A percentile compares a stretch with the other conserved stretches of the same genome.
These are phyloP conservation scores for Artemisia princeps DNA, from an alignment of 140 eudicot genomes.

Conservation along the genomic window DNA sequence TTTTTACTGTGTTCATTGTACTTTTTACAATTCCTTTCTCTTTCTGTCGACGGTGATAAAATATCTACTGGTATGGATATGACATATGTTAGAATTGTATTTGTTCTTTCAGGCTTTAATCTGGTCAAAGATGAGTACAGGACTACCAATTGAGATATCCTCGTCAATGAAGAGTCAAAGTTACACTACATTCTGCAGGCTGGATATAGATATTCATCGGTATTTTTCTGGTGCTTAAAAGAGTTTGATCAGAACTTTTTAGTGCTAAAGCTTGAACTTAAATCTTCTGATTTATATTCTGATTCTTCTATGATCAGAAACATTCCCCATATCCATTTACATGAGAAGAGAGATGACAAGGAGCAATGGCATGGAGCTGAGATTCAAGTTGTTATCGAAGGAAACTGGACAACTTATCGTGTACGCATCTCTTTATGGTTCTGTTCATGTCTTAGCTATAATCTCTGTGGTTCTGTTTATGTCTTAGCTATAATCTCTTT, in stretches of 20 bases:
- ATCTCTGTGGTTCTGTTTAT: too few species aligned
- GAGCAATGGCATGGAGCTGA: slow-evolving; percentile 98
- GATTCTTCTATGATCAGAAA: slow-evolving; percentile 44
- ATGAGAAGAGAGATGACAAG: slow-evolving; percentile 69
- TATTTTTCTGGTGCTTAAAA: slow-evolving; percentile 28
- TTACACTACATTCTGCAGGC: slow-evolving; percentile 76
- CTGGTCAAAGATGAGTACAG: slow-evolving; percentile 99
- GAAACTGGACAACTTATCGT: slow-evolving; percentile 97
- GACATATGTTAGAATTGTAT: slow-evolving; percentile 16
- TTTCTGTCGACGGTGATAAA: neutral
- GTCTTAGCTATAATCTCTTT: slow-evolving; percentile 10
- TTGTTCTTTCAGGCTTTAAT: slow-evolving; percentile 67
- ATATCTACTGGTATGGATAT: slow-evolving; percentile 5
- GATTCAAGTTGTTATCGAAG: slow-evolving; percentile 95
- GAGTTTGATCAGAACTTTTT: neutral
- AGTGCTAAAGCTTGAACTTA: neutral
- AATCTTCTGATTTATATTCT: slow-evolving; percentile 3
- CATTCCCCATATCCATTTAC: slow-evolving; percentile 85
- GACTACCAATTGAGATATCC: slow-evolving; percentile 92
- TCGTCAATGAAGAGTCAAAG: slow-evolving; percentile 89
- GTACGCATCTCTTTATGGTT: slow-evolving; percentile 40
- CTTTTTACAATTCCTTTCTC: slow-evolving; percentile 10
- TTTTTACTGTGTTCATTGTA: slow-evolving; percentile 1
- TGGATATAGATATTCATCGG: slow-evolving; percentile 91
- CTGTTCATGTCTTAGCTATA: slow-evolving; percentile 1